Evolutionary conservation across 768 basidiomycete genomes (phyloP).

Genomic region (Sutorius australiensis): DNA sequence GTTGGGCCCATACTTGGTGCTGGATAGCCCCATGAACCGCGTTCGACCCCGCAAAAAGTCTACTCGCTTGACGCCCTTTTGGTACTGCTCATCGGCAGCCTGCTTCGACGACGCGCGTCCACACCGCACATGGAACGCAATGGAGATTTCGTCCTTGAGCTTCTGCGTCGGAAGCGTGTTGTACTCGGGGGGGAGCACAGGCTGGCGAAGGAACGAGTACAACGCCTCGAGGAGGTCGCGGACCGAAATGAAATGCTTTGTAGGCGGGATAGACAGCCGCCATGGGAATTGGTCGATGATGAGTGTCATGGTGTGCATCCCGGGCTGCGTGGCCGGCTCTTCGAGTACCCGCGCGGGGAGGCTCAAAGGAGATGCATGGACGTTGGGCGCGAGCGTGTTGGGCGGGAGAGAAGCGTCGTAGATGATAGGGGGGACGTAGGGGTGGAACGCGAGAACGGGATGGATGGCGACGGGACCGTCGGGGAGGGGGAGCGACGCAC

Average conservation of each 20-base stretch:
- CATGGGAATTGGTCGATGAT: constrained; percentile 33
- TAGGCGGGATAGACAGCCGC: constrained; percentile 30
- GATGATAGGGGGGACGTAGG: constrained; percentile 17
- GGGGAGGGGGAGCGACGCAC: constrained; percentile 18
- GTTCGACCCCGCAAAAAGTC: constrained; percentile 47
- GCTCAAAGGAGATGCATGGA: constrained; percentile 23
- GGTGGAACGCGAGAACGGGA: constrained; percentile 30
- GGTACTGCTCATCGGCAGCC: constrained; percentile 37
- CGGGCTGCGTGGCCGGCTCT: constrained; percentile 32
- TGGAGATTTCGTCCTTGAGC: constrained; percentile 35
- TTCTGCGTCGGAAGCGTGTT: constrained; percentile 29
- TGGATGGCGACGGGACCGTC: constrained; percentile 29
- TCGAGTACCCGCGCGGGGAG: constrained; percentile 23
- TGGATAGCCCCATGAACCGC: constrained; percentile 46
- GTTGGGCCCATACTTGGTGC: constrained; percentile 35
- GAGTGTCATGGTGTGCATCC: constrained; percentile 29
- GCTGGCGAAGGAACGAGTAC: constrained; percentile 40
- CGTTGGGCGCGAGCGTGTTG: constrained; percentile 19
- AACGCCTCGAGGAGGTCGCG: constrained; percentile 48
- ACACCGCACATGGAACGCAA: constrained; percentile 43
- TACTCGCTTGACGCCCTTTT: constrained; percentile 49
- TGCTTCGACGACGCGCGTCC: constrained; percentile 29
- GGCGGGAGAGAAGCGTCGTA: constrained; percentile 23
- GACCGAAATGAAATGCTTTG: constrained; percentile 35
- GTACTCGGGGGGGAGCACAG: constrained; percentile 42